These are phyloP conservation scores for Hypoxylon fragiforme DNA, from an alignment of 495 filamentous ascomycete species.

Conservation along the genomic window DNA sequence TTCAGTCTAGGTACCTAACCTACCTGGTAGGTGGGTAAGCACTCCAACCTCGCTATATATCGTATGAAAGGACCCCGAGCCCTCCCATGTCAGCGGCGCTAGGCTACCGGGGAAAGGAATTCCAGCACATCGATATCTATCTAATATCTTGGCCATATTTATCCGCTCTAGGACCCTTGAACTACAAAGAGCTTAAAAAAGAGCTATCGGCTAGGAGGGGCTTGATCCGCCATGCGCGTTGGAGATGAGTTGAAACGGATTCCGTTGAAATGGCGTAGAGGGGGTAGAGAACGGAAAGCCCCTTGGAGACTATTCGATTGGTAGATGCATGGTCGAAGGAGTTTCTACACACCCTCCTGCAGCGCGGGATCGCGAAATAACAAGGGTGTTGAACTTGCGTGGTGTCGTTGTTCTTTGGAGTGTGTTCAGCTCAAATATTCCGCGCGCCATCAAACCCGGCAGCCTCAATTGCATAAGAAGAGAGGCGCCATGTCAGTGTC, in stretches of 20 bases:
- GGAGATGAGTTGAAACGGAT: conserved; percentile 13
- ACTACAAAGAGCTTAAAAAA: not conserved
- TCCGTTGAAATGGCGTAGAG: conserved; percentile 2
- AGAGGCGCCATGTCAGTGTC: too few species aligned
- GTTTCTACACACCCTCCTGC: conserved; percentile 25
- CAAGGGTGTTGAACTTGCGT: conserved; percentile 19
- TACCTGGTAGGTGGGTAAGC: too few species aligned
- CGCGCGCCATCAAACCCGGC: conserved; percentile 3
- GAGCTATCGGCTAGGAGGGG: not conserved
- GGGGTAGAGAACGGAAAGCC: conserved; percentile 8
- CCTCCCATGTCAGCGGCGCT: too few species aligned
- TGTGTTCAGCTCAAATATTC: conserved; percentile 23
- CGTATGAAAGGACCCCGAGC: too few species aligned
- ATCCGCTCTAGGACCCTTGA: too few species aligned
- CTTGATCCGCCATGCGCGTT: conserved; percentile 10
- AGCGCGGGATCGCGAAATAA: conserved; percentile 26
- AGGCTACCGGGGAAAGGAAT: too few species aligned
- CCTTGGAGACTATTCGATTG: conserved; percentile 11
- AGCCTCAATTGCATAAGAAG: conserved; percentile 1
- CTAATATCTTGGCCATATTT: too few species aligned
- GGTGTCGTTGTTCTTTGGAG: conserved; percentile 2
- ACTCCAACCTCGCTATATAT: too few species aligned
- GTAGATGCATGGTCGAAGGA: conserved; percentile 21
- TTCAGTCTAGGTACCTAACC: too few species aligned
- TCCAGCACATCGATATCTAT: too few species aligned